phyloP scores from a whole-genome alignment of 441 rosid species.

The Gossypium schwendimanii region DNA sequence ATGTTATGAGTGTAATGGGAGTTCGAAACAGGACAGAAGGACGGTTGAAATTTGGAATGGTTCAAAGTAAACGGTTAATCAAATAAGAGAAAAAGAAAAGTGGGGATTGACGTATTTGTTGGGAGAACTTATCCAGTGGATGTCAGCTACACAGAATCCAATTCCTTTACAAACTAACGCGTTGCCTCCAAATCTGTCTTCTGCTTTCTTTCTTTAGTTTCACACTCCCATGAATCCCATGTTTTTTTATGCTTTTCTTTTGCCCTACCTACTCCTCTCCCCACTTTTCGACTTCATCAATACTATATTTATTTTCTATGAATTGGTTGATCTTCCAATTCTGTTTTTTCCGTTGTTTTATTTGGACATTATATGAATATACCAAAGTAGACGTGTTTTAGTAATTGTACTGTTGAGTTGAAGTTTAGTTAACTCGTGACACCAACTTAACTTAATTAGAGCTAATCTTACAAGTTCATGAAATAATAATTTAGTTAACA shows the following conservation, averaged over 20 bases:
- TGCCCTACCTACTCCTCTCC: too few species aligned
- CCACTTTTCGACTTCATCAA: too few species aligned
- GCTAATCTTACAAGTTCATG: too few species aligned
- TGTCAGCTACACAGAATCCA: conserved; percentile 6
- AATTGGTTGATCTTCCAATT: too few species aligned
- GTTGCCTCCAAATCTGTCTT: background rate
- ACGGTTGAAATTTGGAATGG: conserved; percentile 11
- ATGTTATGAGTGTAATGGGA: background rate
- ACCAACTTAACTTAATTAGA: too few species aligned
- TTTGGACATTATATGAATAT: too few species aligned
- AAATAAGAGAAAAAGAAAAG: background rate
- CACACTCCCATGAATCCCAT: background rate
- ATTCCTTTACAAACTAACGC: background rate
- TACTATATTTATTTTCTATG: too few species aligned
- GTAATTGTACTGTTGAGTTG: too few species aligned
- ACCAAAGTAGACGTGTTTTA: too few species aligned
- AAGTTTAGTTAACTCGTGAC: too few species aligned
- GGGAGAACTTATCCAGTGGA: conserved; percentile 14
- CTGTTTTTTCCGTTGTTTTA: too few species aligned
- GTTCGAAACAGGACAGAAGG: conserved; percentile 11
- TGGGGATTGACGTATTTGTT: conserved; percentile 21
- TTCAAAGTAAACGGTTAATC: conserved; percentile 31
- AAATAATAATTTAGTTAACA: background rate
- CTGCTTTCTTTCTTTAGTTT: background rate
- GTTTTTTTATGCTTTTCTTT: background rate